These are phyloP conservation scores for Penicillium crustosum DNA, from an alignment of 2,329 filamentous ascomycete genomes.

Conservation along the genomic window DNA sequence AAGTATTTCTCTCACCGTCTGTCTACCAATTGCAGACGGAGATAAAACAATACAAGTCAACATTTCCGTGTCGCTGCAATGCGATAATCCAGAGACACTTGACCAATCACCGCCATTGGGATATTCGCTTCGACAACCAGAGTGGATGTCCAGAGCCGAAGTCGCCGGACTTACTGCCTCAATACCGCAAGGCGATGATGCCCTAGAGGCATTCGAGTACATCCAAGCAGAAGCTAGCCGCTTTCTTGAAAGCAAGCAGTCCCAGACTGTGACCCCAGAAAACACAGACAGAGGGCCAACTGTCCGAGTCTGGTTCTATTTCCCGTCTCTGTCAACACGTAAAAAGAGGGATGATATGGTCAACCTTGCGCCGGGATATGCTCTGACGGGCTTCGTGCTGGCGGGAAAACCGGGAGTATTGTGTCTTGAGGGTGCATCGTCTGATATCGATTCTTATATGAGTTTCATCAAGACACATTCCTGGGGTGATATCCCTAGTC, in stretches of 20 bases:
- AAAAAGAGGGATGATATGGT: constrained; percentile 60
- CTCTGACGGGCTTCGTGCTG: constrained; percentile 59
- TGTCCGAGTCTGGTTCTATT: constrained; percentile 63
- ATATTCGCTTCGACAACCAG: constrained; percentile 49
- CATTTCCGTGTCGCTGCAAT: constrained; percentile 30
- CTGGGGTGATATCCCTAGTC: constrained; percentile 62
- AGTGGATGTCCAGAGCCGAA: constrained; percentile 55
- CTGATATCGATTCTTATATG: constrained; percentile 59
- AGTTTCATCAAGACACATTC: constrained; percentile 63
- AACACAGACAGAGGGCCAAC: constrained; percentile 27
- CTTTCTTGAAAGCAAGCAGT: constrained; percentile 29
- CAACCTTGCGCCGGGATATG: constrained; percentile 52
- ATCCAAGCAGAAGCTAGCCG: constrained; percentile 40
- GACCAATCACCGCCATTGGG: constrained; percentile 26
- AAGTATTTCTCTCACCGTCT: constrained; percentile 26
- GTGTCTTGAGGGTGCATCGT: constrained; percentile 41
- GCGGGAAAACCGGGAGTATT: constrained; percentile 59
- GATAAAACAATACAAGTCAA: constrained; percentile 31
- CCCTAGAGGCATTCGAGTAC: constrained; percentile 49
- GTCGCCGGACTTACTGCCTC: constrained; percentile 39
- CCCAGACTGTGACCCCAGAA: neutral
- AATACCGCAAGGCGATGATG: constrained; percentile 45
- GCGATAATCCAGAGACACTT: constrained; percentile 9
- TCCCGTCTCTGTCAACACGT: constrained; percentile 61
- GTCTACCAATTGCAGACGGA: constrained; percentile 26